A percentile compares a stretch with the other conserved stretches of the same genome.
Evolutionary conservation across 768 basidiomycete species (phyloP).

Genomic region (Leucosporidium yakuticum): DNA sequence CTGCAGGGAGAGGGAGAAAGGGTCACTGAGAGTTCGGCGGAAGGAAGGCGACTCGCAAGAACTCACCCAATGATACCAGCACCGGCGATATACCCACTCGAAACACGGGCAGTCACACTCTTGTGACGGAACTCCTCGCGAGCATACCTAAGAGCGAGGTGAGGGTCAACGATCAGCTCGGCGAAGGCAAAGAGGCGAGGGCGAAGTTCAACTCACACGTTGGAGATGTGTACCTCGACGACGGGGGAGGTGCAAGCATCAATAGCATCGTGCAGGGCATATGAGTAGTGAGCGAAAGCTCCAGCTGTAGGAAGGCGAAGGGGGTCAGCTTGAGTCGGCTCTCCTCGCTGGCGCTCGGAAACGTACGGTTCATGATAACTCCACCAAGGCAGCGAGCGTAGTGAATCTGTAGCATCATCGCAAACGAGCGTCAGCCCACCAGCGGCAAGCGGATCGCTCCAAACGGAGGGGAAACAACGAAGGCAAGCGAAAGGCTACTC

Average conservation of each 20-base stretch:
- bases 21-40: not conserved
- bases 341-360: no score
- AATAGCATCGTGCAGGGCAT: constrained; percentile 36
- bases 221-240: constrained; percentile 31
- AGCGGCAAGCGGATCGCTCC: no score
- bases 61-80: constrained; percentile 22
- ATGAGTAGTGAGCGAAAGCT: constrained; percentile 18
- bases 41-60: not conserved
- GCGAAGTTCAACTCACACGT: constrained; percentile 1
- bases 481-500: not conserved
- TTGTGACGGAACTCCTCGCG: constrained; percentile 29
- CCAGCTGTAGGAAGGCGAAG: not conserved
- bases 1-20: no score
- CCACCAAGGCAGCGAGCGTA: constrained; percentile 36
- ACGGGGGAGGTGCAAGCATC: constrained; percentile 34
- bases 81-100: constrained; percentile 23
- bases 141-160: constrained; percentile 12
- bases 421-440: not conserved
- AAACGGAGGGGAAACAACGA: no score
- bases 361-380: constrained; percentile 35
- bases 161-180: not conserved
- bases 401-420: constrained; percentile 30
- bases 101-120: constrained; percentile 24
- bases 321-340: not conserved
- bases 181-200: not conserved